These are phyloP conservation scores for Solanum bukasovii DNA, from an alignment of 257 asterid genomes.

Conservation along the genomic window DNA sequence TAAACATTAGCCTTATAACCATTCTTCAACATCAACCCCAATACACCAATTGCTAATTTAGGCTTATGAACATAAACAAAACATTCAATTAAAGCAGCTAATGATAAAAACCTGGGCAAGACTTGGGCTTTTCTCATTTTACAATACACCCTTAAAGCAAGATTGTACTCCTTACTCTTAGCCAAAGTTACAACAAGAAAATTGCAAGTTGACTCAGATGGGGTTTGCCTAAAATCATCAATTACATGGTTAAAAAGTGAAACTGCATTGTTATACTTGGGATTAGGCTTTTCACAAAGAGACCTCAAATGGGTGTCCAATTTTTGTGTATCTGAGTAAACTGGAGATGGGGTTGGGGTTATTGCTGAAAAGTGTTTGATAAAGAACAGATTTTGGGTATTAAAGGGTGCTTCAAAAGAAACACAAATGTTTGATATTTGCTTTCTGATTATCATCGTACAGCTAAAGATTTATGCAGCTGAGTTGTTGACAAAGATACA, in stretches of 20 bases:
- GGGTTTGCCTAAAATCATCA: slow-evolving; percentile 29
- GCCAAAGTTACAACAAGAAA: slow-evolving; percentile 40
- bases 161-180: slow-evolving; percentile 38
- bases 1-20: slow-evolving; percentile 34
- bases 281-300: slow-evolving; percentile 24
- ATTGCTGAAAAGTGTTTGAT: neutral
- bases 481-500: neutral
- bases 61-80: slow-evolving; percentile 35
- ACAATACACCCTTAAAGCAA: slow-evolving; percentile 30
- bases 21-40: slow-evolving; percentile 43
- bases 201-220: slow-evolving; percentile 28
- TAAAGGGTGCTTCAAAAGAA: neutral
- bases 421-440: neutral
- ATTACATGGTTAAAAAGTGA: slow-evolving; percentile 22
- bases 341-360: neutral
- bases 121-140: slow-evolving; percentile 25
- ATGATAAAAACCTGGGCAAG: slow-evolving; percentile 30
- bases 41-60: slow-evolving; percentile 27
- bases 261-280: slow-evolving; percentile 20
- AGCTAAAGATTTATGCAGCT: neutral
- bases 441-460: neutral
- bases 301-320: slow-evolving; percentile 35
- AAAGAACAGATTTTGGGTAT: neutral
- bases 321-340: neutral
- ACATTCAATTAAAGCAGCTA: slow-evolving; percentile 42